Conservation (phyloP, 345 rosid genomes). For the Syzygium aromaticum region DNA sequence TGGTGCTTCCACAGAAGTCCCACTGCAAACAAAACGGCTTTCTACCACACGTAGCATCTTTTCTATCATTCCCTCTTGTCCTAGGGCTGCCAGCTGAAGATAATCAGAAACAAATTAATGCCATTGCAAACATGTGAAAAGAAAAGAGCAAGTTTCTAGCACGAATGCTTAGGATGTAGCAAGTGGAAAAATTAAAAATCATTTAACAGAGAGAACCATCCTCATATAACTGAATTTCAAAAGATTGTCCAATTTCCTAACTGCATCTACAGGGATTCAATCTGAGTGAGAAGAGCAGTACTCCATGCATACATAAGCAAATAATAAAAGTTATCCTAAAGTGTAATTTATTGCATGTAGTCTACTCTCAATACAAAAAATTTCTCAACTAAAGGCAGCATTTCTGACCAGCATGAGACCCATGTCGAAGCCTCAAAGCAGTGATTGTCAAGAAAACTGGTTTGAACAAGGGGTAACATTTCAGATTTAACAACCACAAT, state of each 20-base stretch:
- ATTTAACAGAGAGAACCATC: neutral
- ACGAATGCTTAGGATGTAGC: neutral
- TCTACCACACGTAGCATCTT: constrained; percentile 49
- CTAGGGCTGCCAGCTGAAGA: constrained; percentile 65
- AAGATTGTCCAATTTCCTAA: neutral
- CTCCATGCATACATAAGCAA: neutral
- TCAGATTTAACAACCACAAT: neutral
- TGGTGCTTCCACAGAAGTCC: constrained; percentile 28
- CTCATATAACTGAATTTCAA: neutral
- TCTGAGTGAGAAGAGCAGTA: neutral
- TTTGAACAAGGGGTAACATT: neutral
- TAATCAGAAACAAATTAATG: neutral
- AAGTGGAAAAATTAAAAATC: neutral
- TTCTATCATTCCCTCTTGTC: constrained; percentile 65
- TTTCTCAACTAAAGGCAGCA: neutral
- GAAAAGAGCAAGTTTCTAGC: neutral
- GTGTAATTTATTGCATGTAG: too few species aligned
- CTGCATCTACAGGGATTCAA: neutral
- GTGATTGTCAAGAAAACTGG: neutral
- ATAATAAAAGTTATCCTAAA: too few species aligned
- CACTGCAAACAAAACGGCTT: constrained; percentile 18
- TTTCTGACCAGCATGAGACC: neutral
- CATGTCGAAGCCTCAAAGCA: neutral
- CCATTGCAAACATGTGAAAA: neutral
- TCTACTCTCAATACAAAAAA: too few species aligned